Conservation (phyloP, 106 monocot genomes). For the Alisma plantagoaquatica region DNA sequence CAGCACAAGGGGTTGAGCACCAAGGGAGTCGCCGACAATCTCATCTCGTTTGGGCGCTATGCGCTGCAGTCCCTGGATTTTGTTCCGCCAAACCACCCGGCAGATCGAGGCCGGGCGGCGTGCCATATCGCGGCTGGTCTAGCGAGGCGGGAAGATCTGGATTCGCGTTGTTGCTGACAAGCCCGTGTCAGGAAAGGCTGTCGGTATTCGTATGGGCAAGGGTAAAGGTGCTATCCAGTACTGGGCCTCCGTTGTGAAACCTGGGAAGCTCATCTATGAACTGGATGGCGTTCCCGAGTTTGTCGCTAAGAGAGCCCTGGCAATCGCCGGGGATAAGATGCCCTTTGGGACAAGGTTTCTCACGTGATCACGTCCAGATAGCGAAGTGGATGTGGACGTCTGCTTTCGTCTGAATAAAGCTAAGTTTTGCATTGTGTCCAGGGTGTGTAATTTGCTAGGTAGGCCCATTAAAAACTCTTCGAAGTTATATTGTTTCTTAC, state of each 20-base stretch:
- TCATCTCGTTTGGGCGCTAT: conserved; percentile 6
- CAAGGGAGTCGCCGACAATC: conserved; percentile 4
- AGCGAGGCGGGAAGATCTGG: conserved; percentile 18
- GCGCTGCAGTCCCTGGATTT: conserved; percentile 7
- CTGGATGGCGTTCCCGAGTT: conserved; percentile 14
- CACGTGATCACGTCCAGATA: background rate
- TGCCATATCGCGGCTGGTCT: conserved; percentile 10
- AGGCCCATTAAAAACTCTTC: no score
- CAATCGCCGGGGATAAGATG: conserved; percentile 14
- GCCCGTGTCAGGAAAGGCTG: conserved; percentile 14
- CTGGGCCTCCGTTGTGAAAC: conserved; percentile 13
- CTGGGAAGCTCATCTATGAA: conserved; percentile 15
- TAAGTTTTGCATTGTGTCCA: no score
- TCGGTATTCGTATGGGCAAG: conserved; percentile 17
- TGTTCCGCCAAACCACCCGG: conserved; percentile 5
- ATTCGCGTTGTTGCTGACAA: conserved; percentile 8
- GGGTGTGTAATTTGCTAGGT: no score
- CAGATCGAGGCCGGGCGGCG: conserved; percentile 15
- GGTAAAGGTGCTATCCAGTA: conserved; percentile 12
- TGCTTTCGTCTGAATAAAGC: no score
- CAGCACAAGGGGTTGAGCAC: conserved; percentile 12
- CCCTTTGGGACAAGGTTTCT: conserved; percentile 12
- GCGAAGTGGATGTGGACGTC: background rate
- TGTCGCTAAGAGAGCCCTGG: conserved; percentile 8
- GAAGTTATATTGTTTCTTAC: no score